These are phyloP conservation scores for Ophiorrhiza pumila DNA, from an alignment of 257 asterid species.

Conservation along the genomic window DNA sequence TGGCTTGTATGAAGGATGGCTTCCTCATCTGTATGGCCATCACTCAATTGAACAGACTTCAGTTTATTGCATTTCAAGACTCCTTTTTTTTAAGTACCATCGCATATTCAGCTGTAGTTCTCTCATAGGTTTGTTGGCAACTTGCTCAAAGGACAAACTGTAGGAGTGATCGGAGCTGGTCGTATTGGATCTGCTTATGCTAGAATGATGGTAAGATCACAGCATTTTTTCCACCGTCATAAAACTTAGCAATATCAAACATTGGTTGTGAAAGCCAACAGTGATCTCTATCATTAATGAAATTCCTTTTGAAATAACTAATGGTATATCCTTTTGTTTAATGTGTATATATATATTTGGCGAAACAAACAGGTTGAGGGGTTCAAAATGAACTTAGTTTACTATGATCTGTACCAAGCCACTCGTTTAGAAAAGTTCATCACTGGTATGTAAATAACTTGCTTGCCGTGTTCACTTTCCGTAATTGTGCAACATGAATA, in stretches of 20 bases:
- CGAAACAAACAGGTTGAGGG: constrained; percentile 94
- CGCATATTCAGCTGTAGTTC: constrained; percentile 2
- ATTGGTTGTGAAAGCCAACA: neutral
- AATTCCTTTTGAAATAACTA: neutral
- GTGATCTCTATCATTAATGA: neutral
- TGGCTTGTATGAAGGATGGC: constrained; percentile 97
- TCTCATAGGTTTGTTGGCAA: constrained; percentile 77
- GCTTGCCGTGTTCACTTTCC: constrained; percentile 8
- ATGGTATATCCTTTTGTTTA: constrained; percentile 3
- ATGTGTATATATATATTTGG: too few species aligned
- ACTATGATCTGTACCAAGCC: constrained; percentile 93
- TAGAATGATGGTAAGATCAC: constrained; percentile 80
- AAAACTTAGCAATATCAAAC: neutral
- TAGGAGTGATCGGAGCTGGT: constrained; percentile 98
- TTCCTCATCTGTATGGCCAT: constrained; percentile 76
- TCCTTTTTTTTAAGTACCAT: neutral
- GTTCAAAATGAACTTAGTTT: constrained; percentile 94
- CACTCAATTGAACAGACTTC: neutral
- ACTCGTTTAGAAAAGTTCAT: constrained; percentile 92
- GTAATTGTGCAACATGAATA: neutral
- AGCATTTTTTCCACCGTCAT: neutral
- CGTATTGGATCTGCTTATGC: constrained; percentile 98
- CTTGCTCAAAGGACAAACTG: constrained; percentile 95
- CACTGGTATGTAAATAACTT: constrained; percentile 50
- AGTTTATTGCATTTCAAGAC: neutral